Base-by-base conservation (phyloP, 2,329 filamentous ascomycete genomes). In the Penicillium sp. region DNA sequence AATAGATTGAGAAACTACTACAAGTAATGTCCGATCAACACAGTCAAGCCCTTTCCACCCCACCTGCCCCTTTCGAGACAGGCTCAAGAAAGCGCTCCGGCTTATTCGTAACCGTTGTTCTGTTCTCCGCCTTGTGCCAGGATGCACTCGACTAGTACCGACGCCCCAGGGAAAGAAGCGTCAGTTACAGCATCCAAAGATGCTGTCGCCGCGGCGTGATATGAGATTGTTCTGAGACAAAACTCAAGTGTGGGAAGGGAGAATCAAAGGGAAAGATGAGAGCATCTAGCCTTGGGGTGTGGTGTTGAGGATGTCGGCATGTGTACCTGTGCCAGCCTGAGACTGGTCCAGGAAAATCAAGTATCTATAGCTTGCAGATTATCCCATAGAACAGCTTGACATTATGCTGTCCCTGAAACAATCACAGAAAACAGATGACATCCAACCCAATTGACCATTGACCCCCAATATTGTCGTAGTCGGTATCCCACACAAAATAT, bases 41-140 rank as follows among this genome's bases (percentile, higher is more conserved):
- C 92, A 97, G 92, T 96, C 93, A 97, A 96, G 87, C 92, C 83
- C 85, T 89, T 87, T 89, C 92, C 91, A 97, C 88, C 89, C 68
- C 91, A 90, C 88, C 88, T 80, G 78, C 78, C 83, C 87, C 91
- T 96, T 81, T 96, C 91, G 83, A 86, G 81, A 83, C 83, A 84
- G 88, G 88, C 89, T 91, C 86, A 89, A 93, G 88, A 89, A 89
- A 89, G 87, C 87, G 91, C 93, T 96, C 93, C 93, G 93, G 93
- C 93, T 97, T 97, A 97, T 95, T 96, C 90, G 92, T 89, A 91
- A 92, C 92, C 90, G 74, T 70, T 55, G 86, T 86, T 86, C 30
- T 60, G 77, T 79, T 96, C 86, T 96, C 84, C 90, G 93, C 92
- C 91, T 86, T 79, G 78, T 75, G 72, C 79, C 84, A 87, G 90